phyloP scores from a whole-genome alignment of 306 rosid species.

The Bauhinia variegata region DNA sequence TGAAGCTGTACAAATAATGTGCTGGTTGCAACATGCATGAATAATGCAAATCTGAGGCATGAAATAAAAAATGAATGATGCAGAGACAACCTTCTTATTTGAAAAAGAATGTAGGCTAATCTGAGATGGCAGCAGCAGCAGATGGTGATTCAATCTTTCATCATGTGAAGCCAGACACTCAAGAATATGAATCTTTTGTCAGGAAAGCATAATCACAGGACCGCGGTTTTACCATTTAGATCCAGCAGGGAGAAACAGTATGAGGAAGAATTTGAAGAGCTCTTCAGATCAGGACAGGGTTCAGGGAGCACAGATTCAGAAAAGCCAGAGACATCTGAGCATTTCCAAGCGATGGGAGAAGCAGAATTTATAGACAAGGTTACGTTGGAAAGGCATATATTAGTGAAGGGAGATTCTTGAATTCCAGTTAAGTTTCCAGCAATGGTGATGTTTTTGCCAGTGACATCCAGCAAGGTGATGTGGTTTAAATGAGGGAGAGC shows the following conservation, averaged over 20 bases:
- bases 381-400: slow-evolving; percentile 79
- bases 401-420: slow-evolving; percentile 80
- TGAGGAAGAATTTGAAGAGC: slow-evolving; percentile 55
- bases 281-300: slow-evolving; percentile 71
- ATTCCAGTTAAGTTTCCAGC: slow-evolving; percentile 84
- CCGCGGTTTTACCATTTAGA: slow-evolving; percentile 51
- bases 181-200: slow-evolving; percentile 41
- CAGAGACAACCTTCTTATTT: slow-evolving; percentile 63
- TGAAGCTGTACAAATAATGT: slow-evolving; percentile 81
- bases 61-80: slow-evolving; percentile 53
- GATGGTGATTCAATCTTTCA: slow-evolving; percentile 41
- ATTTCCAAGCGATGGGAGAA: slow-evolving; percentile 68
- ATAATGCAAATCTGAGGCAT: slow-evolving; percentile 46
- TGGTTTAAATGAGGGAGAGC: slow-evolving; percentile 78
- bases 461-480: slow-evolving; percentile 61
- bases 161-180: slow-evolving; percentile 33
- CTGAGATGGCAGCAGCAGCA: slow-evolving; percentile 42
- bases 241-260: slow-evolving; percentile 55
- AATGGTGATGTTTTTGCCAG: slow-evolving; percentile 68
- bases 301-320: slow-evolving; percentile 75
- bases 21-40: slow-evolving; percentile 60
- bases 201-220: slow-evolving; percentile 50
- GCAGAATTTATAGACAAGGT: slow-evolving; percentile 57
- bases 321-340: slow-evolving; percentile 80
- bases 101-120: slow-evolving; percentile 66